A percentile compares a stretch with the other conserved stretches of the same genome.
These are phyloP conservation scores for Candida frijolesensis DNA, from an alignment of 1,139 yeast genomes.

Conservation along the genomic window DNA sequence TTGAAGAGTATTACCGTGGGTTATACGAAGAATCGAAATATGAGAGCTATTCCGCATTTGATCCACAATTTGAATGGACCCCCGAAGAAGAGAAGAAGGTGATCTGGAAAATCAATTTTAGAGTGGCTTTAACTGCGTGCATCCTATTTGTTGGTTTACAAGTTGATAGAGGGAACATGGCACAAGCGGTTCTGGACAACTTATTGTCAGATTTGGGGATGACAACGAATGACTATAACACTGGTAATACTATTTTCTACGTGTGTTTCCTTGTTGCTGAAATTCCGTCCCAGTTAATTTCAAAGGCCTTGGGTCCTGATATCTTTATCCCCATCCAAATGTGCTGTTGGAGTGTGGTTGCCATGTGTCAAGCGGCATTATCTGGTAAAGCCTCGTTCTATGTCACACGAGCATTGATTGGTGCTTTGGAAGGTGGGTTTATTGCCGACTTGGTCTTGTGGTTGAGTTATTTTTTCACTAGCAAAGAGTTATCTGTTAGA, in stretches of 20 bases:
- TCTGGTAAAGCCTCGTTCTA: constrained; percentile 26
- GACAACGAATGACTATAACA: constrained; percentile 33
- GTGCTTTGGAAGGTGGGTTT: constrained; percentile 35
- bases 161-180: constrained; percentile 33
- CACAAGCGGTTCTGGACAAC: constrained; percentile 36
- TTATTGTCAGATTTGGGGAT: constrained; percentile 29
- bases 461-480: constrained; percentile 32
- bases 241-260: constrained; percentile 32
- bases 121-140: constrained; percentile 33
- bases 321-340: constrained; percentile 36
- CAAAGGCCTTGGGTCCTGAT: constrained; percentile 36
- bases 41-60: constrained; percentile 36
- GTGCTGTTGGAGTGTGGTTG: constrained; percentile 33
- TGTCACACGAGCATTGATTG: constrained; percentile 31
- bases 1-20: constrained; percentile 17
- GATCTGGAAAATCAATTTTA: constrained; percentile 25
- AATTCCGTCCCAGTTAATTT: constrained; percentile 35
- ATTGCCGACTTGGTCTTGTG: constrained; percentile 33
- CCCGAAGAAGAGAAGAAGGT: constrained; percentile 33
- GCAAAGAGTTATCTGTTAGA: constrained; percentile 28
- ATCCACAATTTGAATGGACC: constrained; percentile 39
- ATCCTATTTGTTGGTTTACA: constrained; percentile 34
- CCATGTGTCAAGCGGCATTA: constrained; percentile 30
- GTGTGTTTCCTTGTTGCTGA: constrained; percentile 33
- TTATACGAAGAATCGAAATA: constrained; percentile 18